Evolutionary conservation across 169 alveolate genomes (phyloP).

Genomic region (Plasmodium relictum): DNA sequence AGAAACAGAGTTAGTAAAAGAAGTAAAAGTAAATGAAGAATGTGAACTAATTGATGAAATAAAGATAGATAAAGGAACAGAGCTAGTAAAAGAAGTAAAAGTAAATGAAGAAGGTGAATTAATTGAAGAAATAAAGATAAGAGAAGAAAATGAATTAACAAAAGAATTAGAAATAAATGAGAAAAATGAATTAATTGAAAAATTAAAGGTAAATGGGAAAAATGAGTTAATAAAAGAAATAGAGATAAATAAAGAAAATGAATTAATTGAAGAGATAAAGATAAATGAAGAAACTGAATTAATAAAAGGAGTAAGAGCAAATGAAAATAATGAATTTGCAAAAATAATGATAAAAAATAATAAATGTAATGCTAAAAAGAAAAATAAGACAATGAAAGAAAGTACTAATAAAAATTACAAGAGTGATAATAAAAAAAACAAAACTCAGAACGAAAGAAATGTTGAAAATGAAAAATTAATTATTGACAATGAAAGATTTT

Average conservation of each 20-base stretch:
- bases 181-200: not conserved
- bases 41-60: not conserved
- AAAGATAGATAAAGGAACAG: not conserved
- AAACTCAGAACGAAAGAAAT: not conserved
- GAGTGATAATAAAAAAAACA: no score
- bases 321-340: no score
- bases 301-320: no score
- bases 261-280: no score
- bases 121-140: not conserved
- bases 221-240: not conserved
- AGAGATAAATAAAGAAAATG: no score
- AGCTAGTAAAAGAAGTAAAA: not conserved
- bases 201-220: no score
- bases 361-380: no score
- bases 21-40: not conserved
- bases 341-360: no score
- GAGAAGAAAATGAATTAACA: not conserved
- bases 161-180: not conserved
- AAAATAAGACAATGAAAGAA: no score
- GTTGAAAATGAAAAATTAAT: not conserved
- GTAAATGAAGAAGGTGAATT: not conserved
- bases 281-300: no score
- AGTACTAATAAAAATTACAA: no score
- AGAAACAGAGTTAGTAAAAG: not conserved
- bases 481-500: no score